Conservation (phyloP, 2,329 filamentous ascomycete genomes). For the Parascedosporium putredinis region DNA sequence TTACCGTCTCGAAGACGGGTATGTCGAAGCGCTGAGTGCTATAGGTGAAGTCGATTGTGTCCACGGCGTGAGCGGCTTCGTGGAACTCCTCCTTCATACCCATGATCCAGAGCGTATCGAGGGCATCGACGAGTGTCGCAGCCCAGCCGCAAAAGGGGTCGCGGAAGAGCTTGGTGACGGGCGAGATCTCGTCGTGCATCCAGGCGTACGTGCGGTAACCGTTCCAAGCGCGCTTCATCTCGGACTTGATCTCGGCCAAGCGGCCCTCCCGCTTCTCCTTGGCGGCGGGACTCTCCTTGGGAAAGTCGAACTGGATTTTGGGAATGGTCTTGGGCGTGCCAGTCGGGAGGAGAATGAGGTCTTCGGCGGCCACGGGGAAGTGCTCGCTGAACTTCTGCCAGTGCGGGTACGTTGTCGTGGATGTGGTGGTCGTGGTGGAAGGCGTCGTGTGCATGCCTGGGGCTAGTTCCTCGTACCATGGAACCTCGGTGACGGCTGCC, state of each 20-base stretch:
- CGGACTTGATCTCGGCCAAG: constrained; percentile 56
- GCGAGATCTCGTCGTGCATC: constrained; percentile 76
- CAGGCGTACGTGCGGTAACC: constrained; percentile 74
- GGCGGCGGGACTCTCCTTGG: constrained; percentile 48
- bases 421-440: neutral
- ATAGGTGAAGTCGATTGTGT: constrained; percentile 73
- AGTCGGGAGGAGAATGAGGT: constrained; percentile 66
- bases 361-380: constrained; percentile 63
- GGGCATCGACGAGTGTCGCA: constrained; percentile 70
- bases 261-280: constrained; percentile 55
- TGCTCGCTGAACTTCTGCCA: constrained; percentile 68
- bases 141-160: constrained; percentile 91
- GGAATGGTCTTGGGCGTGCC: constrained; percentile 61
- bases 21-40: constrained; percentile 53
- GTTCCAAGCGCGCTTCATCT: constrained; percentile 69
- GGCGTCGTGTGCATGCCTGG: neutral
- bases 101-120: constrained; percentile 85
- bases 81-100: constrained; percentile 69
- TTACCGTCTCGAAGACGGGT: constrained; percentile 86
- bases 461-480: neutral
- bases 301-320: constrained; percentile 64
- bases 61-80: constrained; percentile 59
- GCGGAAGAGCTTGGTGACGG: constrained; percentile 54
- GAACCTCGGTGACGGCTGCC: neutral
- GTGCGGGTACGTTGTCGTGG: constrained; percentile 39